phyloP scores from a whole-genome alignment of 164 flowering plant species.

The Cinnamomum micranthum region DNA sequence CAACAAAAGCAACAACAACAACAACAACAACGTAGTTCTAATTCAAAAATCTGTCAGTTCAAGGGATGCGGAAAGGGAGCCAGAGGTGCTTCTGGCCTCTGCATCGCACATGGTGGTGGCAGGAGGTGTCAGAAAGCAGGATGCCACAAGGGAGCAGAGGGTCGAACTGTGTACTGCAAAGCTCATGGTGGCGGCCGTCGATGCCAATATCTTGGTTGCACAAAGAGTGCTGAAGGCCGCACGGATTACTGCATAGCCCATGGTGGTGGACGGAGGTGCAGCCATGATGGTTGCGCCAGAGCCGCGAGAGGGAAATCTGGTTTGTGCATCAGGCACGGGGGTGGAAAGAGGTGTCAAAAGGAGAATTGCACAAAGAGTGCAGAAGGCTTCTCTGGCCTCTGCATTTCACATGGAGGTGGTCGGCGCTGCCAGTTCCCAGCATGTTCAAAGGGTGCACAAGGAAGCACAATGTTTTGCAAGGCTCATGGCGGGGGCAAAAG shows the following conservation, averaged over 20 bases:
- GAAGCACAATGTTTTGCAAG: slow-evolving; percentile 81
- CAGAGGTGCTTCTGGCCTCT: slow-evolving; percentile 94
- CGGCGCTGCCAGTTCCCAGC: slow-evolving; percentile 64
- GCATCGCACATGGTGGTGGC: slow-evolving; percentile 97
- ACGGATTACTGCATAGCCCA: slow-evolving; percentile 95
- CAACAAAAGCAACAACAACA: slow-evolving; percentile 5
- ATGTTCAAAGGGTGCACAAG: slow-evolving; percentile 93
- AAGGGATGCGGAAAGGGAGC: slow-evolving; percentile 92
- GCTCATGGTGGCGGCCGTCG: slow-evolving; percentile 98
- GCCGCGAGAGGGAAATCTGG: slow-evolving; percentile 95
- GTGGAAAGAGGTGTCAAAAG: slow-evolving; percentile 89
- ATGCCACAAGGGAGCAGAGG: slow-evolving; percentile 93
- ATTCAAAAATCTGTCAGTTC: slow-evolving; percentile 70
- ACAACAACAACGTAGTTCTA: slow-evolving; percentile 28
- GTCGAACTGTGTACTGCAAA: slow-evolving; percentile 89
- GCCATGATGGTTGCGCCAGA: slow-evolving; percentile 67
- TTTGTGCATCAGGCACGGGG: slow-evolving; percentile 89
- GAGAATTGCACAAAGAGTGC: slow-evolving; percentile 91
- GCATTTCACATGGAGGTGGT: slow-evolving; percentile 98
- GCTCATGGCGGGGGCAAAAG: slow-evolving; percentile 94
- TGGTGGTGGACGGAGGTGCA: slow-evolving; percentile 94
- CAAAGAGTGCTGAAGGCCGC: slow-evolving; percentile 96
- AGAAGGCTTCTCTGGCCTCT: slow-evolving; percentile 90
- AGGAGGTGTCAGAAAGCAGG: slow-evolving; percentile 79
- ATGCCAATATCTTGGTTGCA: slow-evolving; percentile 83